Evolutionary conservation across 2,329 filamentous ascomycete species (phyloP).

Genomic region (Fusarium sp.): DNA sequence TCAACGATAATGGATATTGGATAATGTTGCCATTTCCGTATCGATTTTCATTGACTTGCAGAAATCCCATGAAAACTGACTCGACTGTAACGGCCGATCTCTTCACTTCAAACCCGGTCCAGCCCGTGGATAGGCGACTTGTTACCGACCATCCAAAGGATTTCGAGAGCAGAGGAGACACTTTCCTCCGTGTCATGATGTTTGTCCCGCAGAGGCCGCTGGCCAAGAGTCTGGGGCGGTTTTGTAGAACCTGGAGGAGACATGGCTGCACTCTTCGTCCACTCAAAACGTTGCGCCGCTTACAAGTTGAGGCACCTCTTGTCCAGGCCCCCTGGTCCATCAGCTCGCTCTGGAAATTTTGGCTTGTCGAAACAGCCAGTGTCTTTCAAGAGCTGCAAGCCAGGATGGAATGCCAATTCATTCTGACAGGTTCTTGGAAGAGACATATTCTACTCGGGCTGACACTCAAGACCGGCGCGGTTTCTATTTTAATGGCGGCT

Average conservation of each 20-base stretch:
- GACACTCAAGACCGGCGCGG: neutral
- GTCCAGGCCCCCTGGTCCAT: slow-evolving; percentile 1
- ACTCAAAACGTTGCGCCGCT: slow-evolving; percentile 21
- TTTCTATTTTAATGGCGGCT: slow-evolving; percentile 12
- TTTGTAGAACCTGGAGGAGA: slow-evolving; percentile 24
- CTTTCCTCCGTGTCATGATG: slow-evolving; percentile 29
- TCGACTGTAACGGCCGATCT: slow-evolving; percentile 7
- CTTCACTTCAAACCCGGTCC: slow-evolving; percentile 3
- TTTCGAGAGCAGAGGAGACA: slow-evolving; percentile 16
- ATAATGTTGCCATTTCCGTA: slow-evolving; percentile 4
- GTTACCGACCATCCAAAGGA: neutral
- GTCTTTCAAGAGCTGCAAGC: slow-evolving; percentile 1
- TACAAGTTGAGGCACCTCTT: slow-evolving; percentile 9
- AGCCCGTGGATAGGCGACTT: slow-evolving; percentile 3
- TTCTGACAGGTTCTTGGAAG: neutral
- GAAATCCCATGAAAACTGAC: slow-evolving; percentile 8
- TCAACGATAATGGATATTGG: slow-evolving; percentile 9
- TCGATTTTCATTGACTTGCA: slow-evolving; percentile 13
- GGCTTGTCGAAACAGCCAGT: slow-evolving; percentile 1
- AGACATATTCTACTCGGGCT: neutral
- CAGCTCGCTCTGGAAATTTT: neutral
- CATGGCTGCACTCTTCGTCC: slow-evolving; percentile 32
- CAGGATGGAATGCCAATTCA: slow-evolving; percentile 7
- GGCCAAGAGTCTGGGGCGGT: slow-evolving; percentile 30
- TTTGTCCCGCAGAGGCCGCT: slow-evolving; percentile 23